These are phyloP conservation scores for Saturnispora dispora DNA, from an alignment of 805 yeast species.

Conservation along the genomic window DNA sequence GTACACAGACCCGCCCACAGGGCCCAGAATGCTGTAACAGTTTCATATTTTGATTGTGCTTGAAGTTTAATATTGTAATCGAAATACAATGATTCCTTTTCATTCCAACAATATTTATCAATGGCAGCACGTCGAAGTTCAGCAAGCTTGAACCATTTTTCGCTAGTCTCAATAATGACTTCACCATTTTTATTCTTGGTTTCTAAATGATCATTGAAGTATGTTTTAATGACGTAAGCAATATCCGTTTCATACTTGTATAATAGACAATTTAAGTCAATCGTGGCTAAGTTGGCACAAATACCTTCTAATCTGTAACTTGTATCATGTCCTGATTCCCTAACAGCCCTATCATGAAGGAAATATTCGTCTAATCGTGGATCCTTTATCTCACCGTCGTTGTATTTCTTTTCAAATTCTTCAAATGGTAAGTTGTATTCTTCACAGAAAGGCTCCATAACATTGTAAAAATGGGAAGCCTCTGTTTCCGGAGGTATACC, in stretches of 20 bases:
- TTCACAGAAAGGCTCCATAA: conserved; percentile 57
- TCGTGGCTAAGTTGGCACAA: conserved; percentile 84
- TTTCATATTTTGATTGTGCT: conserved; percentile 57
- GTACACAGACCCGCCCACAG: conserved; percentile 74
- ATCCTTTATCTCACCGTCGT: conserved; percentile 53
- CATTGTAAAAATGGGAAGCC: conserved; percentile 70
- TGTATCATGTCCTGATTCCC: conserved; percentile 97
- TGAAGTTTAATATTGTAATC: conserved; percentile 66
- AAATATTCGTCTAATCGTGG: conserved; percentile 85
- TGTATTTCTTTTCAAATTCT: conserved; percentile 63
- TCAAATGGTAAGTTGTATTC: conserved; percentile 50
- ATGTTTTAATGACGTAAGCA: conserved; percentile 47
- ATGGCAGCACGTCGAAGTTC: conserved; percentile 43
- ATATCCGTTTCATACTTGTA: conserved; percentile 89
- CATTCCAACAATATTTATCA: conserved; percentile 76
- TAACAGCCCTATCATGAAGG: conserved; percentile 84
- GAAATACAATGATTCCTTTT: conserved; percentile 62
- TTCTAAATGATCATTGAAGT: conserved; percentile 42
- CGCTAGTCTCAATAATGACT: conserved; percentile 29
- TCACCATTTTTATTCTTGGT: conserved; percentile 33
- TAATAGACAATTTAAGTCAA: conserved; percentile 76
- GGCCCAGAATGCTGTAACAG: conserved; percentile 90
- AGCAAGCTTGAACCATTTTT: conserved; percentile 58
- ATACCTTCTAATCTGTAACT: conserved; percentile 81
- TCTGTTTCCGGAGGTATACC: conserved; percentile 99